A percentile compares a stretch with the other conserved stretches of the same genome.
Conservation (phyloP, 2,329 filamentous ascomycete genomes). For the Beauveria caledonica region DNA sequence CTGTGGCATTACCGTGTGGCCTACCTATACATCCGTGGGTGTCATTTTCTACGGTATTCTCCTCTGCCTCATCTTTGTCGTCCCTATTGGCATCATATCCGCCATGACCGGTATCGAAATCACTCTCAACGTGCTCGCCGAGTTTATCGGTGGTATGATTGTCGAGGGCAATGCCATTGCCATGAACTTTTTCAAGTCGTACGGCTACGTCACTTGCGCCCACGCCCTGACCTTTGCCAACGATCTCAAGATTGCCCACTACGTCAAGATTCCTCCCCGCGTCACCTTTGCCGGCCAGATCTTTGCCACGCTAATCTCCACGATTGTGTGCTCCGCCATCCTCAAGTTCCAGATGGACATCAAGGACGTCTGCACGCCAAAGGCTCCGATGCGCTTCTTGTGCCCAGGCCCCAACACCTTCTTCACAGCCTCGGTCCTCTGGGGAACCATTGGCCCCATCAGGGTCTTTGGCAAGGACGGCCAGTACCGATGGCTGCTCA, state of each 20-base stretch:
- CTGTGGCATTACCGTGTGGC: constrained; percentile 31
- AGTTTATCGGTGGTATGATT: constrained; percentile 34
- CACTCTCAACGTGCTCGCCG: constrained; percentile 31
- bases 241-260: constrained; percentile 44
- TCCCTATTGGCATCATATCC: constrained; percentile 34
- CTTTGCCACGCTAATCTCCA: constrained; percentile 36
- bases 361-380: constrained; percentile 27
- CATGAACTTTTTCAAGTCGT: constrained; percentile 22
- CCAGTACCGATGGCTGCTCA: constrained; percentile 31
- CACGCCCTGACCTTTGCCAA: constrained; percentile 21
- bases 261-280: constrained; percentile 41
- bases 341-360: constrained; percentile 32
- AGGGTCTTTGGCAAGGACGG: constrained; percentile 33
- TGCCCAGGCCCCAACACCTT: constrained; percentile 32
- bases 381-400: constrained; percentile 27
- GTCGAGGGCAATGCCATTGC: constrained; percentile 30
- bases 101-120: constrained; percentile 38
- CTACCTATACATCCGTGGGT: constrained; percentile 31
- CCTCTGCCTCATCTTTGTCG: constrained; percentile 31
- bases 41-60: constrained; percentile 34
- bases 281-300: constrained; percentile 41
- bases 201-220: constrained; percentile 28
- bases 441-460: constrained; percentile 35
- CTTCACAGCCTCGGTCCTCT: constrained; percentile 37
- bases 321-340: constrained; percentile 36